Evolutionary conservation across 768 basidiomycete species (phyloP), one percentile per base, ranked within the genome.

Genomic region (Tubosaeta brunneosetosa): DNA sequence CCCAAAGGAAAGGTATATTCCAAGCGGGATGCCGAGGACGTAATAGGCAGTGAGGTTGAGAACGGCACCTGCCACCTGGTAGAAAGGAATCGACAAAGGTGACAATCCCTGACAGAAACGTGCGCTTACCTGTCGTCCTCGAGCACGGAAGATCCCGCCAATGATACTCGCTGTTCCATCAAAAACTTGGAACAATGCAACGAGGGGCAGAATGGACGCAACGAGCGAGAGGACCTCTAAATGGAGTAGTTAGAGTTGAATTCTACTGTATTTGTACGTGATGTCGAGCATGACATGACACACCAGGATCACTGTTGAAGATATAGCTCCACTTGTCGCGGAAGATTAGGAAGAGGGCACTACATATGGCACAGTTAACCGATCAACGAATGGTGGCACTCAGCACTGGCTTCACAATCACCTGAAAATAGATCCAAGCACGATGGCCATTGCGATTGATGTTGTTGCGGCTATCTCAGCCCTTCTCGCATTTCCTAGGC

Each of bases 121-220:
- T 22, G 22, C 22, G 22, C 51, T 66, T 49, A 74, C 84, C 70
- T 89, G 89, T 67, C 85, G 88, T 19, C 94, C 94, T 36, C 83
- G 73, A 0, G 94, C 87, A 41, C 95, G 79, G 50, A 98, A 75
- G 54, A 97, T 81, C 3, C 94, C 94, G 7, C 77, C 79, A 0
- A 82, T 77, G 6, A 93, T 80, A 0, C 79, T 84, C 3, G 78
- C 66, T 11, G 83, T 74, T 1, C 86, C 91, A 60, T 99, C 95
- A 52, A 94, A 87, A 4, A 95, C 82, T 68, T 97, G 88, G 75
- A 85, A 88, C 26, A 88, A 72, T 8, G 85, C 82, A 5, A 95
- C 83, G 8, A 89, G 73, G 0, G 90, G 89, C 14, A 94, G 65
- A 50, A 93, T 84, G 3, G 74, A 70, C 0, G 89, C 84, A 12